Evolutionary conservation across 176 grass and related monocot species (phyloP).

Genomic region (Juncus effusus): DNA sequence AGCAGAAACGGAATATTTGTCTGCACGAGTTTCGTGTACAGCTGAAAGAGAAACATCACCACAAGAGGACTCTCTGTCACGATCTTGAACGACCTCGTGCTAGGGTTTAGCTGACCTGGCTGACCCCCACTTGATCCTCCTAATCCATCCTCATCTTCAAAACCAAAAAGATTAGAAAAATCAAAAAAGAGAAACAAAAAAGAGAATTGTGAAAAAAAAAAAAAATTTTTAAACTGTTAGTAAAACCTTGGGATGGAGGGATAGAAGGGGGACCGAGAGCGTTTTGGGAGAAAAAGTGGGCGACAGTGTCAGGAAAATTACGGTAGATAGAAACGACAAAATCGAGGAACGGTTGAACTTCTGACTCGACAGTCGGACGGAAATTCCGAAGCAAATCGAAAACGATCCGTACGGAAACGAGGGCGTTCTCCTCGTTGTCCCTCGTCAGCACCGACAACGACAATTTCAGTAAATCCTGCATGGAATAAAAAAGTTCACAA

Average conservation of each 20-base stretch:
- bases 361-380: conserved; percentile 92
- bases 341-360: conserved; percentile 96
- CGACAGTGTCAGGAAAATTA: conserved; percentile 66
- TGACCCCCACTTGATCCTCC: conserved; percentile 29
- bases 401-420: conserved; percentile 87
- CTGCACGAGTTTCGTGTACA: conserved; percentile 96
- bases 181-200: background rate
- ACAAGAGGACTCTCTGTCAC: conserved; percentile 95
- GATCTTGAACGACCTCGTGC: conserved; percentile 92
- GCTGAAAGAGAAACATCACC: conserved; percentile 98
- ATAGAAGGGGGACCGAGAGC: conserved; percentile 33
- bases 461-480: conserved; percentile 90
- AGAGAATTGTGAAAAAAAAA: background rate
- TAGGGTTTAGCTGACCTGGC: conserved; percentile 77
- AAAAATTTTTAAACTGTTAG: background rate
- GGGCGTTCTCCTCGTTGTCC: conserved; percentile 93
- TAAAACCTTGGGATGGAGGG: conserved; percentile 24
- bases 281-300: conserved; percentile 65
- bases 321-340: conserved; percentile 85
- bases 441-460: conserved; percentile 82
- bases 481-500: conserved; percentile 7
- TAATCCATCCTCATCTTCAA: conserved; percentile 38
- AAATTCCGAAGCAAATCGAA: conserved; percentile 98
- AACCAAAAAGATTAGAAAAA: conserved; percentile 32
- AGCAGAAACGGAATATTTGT: conserved; percentile 82